Conservation (phyloP, 2,329 filamentous ascomycete species). For the Botryosphaeria dothidea region DNA sequence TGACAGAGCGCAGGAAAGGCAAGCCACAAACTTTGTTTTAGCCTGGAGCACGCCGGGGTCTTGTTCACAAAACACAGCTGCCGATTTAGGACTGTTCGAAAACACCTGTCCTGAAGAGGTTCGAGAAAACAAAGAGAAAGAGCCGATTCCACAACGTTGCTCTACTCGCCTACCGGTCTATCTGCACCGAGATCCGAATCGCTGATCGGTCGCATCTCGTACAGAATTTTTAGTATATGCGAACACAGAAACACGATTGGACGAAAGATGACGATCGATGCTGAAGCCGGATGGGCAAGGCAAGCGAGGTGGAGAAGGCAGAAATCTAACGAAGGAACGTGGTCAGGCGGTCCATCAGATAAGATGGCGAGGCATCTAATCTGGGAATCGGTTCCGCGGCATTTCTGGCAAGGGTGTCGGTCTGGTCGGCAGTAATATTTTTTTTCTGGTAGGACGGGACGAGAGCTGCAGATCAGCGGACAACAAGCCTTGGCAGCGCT, state of each 20-base stretch:
- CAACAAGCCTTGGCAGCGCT: background rate
- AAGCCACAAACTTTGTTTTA: too few species aligned
- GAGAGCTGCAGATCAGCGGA: background rate
- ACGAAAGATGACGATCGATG: background rate
- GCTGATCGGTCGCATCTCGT: background rate
- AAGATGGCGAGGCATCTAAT: slow-evolving; percentile 5
- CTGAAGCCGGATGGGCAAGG: background rate
- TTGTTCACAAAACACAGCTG: too few species aligned
- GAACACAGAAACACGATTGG: background rate
- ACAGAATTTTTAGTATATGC: background rate
- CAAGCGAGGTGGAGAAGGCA: background rate
- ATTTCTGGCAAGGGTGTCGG: background rate
- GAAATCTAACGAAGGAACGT: background rate
- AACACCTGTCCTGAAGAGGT: too few species aligned
- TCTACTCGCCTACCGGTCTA: too few species aligned
- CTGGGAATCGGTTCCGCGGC: background rate
- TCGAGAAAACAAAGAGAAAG: too few species aligned
- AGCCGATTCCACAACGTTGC: too few species aligned
- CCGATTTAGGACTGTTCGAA: too few species aligned
- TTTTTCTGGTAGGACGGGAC: background rate
- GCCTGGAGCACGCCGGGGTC: too few species aligned
- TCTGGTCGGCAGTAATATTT: background rate
- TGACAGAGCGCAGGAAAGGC: too few species aligned
- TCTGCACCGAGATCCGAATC: background rate
- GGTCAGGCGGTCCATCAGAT: slow-evolving; percentile 2